Evolutionary conservation across 2,329 filamentous ascomycete genomes (phyloP), one percentile per base, ranked within the genome.

Genomic region (Microascus cirrosus): DNA sequence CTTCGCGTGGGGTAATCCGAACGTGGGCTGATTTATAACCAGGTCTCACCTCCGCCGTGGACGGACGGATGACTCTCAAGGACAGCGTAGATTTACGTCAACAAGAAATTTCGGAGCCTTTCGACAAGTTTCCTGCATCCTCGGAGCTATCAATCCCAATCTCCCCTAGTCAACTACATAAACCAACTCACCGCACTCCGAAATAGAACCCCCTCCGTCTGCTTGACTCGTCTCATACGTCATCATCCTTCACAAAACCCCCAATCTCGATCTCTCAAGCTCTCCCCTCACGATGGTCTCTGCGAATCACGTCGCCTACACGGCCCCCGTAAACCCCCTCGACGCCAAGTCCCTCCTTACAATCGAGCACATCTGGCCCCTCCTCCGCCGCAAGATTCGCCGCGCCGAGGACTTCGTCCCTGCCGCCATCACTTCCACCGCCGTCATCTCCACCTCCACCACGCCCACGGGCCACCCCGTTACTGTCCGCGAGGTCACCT

Each of bases 301-400:
- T 22, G 45, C 45, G 18, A 52, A 58, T 34, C 50, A 59, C 50
- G 35, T 67, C 54, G 65, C 61, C 58, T 67, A 65, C 61, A 66
- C 66, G 0, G 64, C 66, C 3, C 67, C 66, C 55, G 63, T 66
- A 61, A 69, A 69, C 62, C 65, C 61, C 4, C 59, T 66, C 1
- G 60, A 58, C 50, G 56, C 58, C n/a, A 53, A 57, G n/a, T 64
- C 63, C 8, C 25, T 59, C 53, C 61, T 68, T 13, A 66, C 62
- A 18, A 39, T 50, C 11, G 51, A 60, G 5, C 64, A 69, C 56
- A 62, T 69, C 59, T 69, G 66, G 66, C 60, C 60, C 36, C 65
- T 66, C 53, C 65, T 69, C 36, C 57, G 61, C 24, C 63, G 61
- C 61, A 69, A 69, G 53, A 62, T 69, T 55, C 64, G 63, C 18